These are phyloP conservation scores for Fusarium veterinarium DNA, from an alignment of 2,329 filamentous ascomycete genomes.

Conservation along the genomic window DNA sequence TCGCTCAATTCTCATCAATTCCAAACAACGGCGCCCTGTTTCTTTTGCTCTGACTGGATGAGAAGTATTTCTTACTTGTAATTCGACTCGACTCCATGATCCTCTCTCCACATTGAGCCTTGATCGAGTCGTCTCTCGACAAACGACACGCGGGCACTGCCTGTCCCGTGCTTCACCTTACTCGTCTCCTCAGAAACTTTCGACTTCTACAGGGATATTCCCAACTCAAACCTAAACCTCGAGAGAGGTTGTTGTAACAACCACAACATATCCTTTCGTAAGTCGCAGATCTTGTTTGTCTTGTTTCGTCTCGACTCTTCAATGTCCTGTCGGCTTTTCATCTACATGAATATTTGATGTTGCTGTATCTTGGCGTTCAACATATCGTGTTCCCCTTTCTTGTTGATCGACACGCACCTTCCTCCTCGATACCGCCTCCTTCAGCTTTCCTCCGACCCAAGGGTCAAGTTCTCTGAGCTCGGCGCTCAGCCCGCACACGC, in stretches of 20 bases:
- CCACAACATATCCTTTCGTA: constrained; percentile 43
- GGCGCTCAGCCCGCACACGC: constrained; percentile 8
- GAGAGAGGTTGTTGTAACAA: constrained; percentile 37
- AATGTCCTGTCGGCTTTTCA: constrained; percentile 5
- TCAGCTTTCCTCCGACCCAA: constrained; percentile 12
- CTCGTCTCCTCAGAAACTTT: constrained; percentile 45
- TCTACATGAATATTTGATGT: constrained; percentile 13
- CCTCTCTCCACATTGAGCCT: constrained; percentile 33
- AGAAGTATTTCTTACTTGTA: constrained; percentile 14
- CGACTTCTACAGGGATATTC: constrained; percentile 43
- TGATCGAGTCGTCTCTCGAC: constrained; percentile 24
- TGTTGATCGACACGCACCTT: constrained; percentile 32
- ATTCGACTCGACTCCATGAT: constrained; percentile 38
- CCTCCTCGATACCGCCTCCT: constrained; percentile 22
- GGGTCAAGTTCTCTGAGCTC: constrained; percentile 27
- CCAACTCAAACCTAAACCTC: constrained; percentile 40
- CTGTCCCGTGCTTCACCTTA: constrained; percentile 32
- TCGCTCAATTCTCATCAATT: constrained; percentile 37
- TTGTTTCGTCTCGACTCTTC: constrained; percentile 2
- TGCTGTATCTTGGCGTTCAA: constrained; percentile 18
- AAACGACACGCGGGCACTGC: constrained; percentile 27
- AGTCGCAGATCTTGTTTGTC: constrained; percentile 33
- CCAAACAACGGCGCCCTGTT: constrained; percentile 41
- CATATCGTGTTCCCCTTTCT: constrained; percentile 24
- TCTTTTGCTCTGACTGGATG: constrained; percentile 26